Conservation (phyloP, 345 rosid species). For the Boechera stricta region DNA sequence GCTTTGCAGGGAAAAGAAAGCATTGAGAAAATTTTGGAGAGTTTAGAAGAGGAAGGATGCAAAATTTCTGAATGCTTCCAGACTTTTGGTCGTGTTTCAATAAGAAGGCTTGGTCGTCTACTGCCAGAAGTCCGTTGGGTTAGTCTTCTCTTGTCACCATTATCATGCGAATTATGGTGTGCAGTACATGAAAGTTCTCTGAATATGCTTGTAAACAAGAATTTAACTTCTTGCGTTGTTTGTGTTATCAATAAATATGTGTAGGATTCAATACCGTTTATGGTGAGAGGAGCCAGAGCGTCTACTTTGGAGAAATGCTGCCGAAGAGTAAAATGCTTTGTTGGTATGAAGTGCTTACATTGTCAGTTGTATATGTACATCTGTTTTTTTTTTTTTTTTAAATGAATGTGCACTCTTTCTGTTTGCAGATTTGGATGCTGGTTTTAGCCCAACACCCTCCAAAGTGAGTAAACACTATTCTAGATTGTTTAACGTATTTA, state of each 20-base stretch:
- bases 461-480: slow-evolving; percentile 52
- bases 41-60: slow-evolving; percentile 54
- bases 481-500: background rate
- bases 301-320: slow-evolving; percentile 62
- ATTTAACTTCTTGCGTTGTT: slow-evolving; percentile 11
- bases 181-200: background rate
- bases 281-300: slow-evolving; percentile 65
- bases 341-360: slow-evolving; percentile 53
- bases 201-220: background rate
- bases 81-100: slow-evolving; percentile 62
- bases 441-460: slow-evolving; percentile 71
- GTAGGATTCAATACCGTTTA: slow-evolving; percentile 69
- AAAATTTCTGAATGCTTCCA: slow-evolving; percentile 55
- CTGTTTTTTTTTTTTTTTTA: background rate
- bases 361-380: slow-evolving; percentile 12
- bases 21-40: slow-evolving; percentile 60
- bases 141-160: slow-evolving; percentile 40
- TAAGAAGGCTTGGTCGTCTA: slow-evolving; percentile 79
- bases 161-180: slow-evolving; percentile 13
- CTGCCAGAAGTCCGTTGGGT: slow-evolving; percentile 91
- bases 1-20: slow-evolving; percentile 70
- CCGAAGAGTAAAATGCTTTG: slow-evolving; percentile 70
- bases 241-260: slow-evolving; percentile 17
- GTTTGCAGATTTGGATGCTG: slow-evolving; percentile 77
- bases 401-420: slow-evolving; percentile 5